Evolutionary conservation across 768 basidiomycete species (phyloP), one percentile per base, ranked within the genome.

Genomic region (Strobilomyces echinocephalus): DNA sequence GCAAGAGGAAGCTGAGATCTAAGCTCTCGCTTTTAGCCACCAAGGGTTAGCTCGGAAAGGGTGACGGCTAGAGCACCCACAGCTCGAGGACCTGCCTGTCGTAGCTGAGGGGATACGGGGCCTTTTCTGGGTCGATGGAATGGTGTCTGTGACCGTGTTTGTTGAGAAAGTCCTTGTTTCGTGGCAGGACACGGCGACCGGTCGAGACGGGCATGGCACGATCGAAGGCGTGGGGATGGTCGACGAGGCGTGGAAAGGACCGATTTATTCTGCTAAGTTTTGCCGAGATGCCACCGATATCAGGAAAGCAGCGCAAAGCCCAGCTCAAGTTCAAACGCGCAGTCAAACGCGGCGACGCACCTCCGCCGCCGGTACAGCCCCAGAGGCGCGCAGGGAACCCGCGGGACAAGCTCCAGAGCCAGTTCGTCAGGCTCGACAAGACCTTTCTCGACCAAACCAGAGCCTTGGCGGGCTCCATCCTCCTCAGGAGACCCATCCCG

Each of bases 311-410:
- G 62, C 84, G 83, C 59, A 90, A 86, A 57, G 83, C 80, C 2
- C 80, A 88, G 53, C 76, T 84, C 8, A 83, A 90, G 66, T 78
- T 84, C 46, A 91, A 89, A 62, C 85, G 92, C 21, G 92, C 93
- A 5, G 71, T 87, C 31, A 95, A 95, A 68, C 84, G 91, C 31
- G 92, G 89, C 5, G 89, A 90, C 57, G 68, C 75, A 4, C 63
- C 64, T 71, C 76, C 14, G 57, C 75, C 21, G 60, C 74, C 70
- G 14, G 50, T 44, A 35, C 54, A 49, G 8, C 49, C 50, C 11
- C 39, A 40, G 8, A 57, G 24, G 2, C 66, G 56, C 43, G 64
- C 40, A 2, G 38, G 26, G 18, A 10, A 40, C 35, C 6, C 3
- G 12, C 4, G 35, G 56, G 30, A 33, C 31, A 10, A 35, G 35